Evolutionary conservation across 1,139 yeast species (phyloP).

Genomic region (Saccharomyces pastorianus): DNA sequence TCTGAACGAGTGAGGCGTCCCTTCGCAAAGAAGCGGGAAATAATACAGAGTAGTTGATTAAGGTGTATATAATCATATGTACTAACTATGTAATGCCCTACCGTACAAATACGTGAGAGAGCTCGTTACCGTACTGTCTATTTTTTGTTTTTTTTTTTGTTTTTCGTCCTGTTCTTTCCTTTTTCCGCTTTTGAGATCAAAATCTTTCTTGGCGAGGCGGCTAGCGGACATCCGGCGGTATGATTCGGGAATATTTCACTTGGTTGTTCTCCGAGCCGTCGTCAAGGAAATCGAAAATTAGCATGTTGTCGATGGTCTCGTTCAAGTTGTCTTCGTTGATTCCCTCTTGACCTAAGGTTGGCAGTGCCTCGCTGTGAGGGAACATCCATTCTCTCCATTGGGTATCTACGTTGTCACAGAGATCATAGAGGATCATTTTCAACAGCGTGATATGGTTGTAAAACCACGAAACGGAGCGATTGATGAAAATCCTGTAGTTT

Average conservation of each 20-base stretch:
- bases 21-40: neutral
- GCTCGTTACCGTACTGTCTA: too few species aligned
- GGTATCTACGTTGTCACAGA: constrained; percentile 28
- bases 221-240: constrained; percentile 8
- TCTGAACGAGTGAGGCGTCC: neutral
- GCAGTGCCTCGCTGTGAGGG: constrained; percentile 20
- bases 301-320: constrained; percentile 23
- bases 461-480: constrained; percentile 32
- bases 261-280: constrained; percentile 26
- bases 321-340: constrained; percentile 23
- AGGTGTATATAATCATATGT: neutral
- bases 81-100: neutral
- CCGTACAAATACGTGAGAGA: neutral
- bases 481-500: constrained; percentile 30
- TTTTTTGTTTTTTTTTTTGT: too few species aligned
- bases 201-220: neutral
- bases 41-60: neutral
- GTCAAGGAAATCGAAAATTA: constrained; percentile 27
- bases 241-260: constrained; percentile 21
- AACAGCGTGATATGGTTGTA: constrained; percentile 31
- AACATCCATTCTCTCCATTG: constrained; percentile 33
- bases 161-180: neutral
- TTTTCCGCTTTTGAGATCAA: neutral
- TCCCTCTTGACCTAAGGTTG: constrained; percentile 18
- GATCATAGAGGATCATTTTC: constrained; percentile 30